Evolutionary conservation across 2,329 filamentous ascomycete genomes (phyloP).

Genomic region (Trichophyton equinum): DNA sequence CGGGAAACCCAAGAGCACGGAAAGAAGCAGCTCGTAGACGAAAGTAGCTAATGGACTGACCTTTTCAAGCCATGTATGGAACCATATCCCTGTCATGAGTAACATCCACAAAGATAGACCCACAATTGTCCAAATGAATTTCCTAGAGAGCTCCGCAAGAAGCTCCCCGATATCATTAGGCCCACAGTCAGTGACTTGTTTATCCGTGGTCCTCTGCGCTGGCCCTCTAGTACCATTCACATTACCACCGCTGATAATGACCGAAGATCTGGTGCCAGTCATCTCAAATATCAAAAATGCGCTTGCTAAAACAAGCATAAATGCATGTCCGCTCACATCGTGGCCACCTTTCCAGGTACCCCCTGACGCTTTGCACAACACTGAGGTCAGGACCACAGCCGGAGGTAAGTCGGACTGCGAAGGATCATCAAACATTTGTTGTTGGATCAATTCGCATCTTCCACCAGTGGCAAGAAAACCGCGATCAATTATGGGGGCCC

Average conservation of each 20-base stretch:
- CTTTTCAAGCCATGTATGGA: conserved; percentile 99
- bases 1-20: neutral
- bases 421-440: conserved; percentile 31
- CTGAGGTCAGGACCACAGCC: conserved; percentile 51
- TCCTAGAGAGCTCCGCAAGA: conserved; percentile 44
- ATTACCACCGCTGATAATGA: conserved; percentile 45
- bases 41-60: conserved; percentile 32
- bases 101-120: conserved; percentile 85
- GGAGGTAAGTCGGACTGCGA: conserved; percentile 1
- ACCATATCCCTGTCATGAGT: conserved; percentile 96
- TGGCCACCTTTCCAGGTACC: conserved; percentile 86
- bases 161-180: conserved; percentile 33
- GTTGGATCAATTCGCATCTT: conserved; percentile 53
- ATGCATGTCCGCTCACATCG: conserved; percentile 92
- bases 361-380: conserved; percentile 69
- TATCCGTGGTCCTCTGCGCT: conserved; percentile 14
- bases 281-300: conserved; percentile 73
- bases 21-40: conserved; percentile 17
- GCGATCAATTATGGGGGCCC: conserved; percentile 77
- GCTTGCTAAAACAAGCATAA: conserved; percentile 75
- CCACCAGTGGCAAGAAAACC: conserved; percentile 83
- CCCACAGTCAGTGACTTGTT: conserved; percentile 16
- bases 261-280: conserved; percentile 46
- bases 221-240: conserved; percentile 29
- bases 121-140: conserved; percentile 45